Base-by-base conservation (phyloP, 352 stramenopile genomes). In the Phytopythium montanum region DNA sequence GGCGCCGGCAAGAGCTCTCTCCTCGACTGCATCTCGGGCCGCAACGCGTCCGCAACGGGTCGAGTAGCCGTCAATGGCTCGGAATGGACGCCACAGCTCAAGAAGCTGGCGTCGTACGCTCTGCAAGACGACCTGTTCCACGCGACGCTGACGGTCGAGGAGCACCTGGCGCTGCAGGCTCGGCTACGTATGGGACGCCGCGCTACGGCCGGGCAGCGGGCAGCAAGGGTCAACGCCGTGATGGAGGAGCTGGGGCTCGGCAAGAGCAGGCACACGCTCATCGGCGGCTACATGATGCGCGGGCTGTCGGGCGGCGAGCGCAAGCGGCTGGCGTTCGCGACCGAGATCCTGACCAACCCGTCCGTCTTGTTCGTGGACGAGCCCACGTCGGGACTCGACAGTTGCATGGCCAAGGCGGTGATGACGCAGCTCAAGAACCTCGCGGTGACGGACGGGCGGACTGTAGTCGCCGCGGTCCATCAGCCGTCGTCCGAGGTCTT, bases 61-160 rank as follows among this genome's bases (percentile, higher is more conserved):
- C 60, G 19, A 1, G 83, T 87, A 21, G 62, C 60, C 12, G 72
- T 97, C 36, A 87, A 81, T 49, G 90, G 92, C 16, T 36, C 61
- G 41, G 44, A 58, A 64, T 82, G 69, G 64, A 69, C 39, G 26
- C 65, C 65, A n/a, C 55, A 33, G 10, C 21, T 61, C 7, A 58
- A 56, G 49, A 60, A 42, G 29, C 33, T 66, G 16, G 58, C 65
- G 57, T 65, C 73, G 1, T 96, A 95, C 44, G 79, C 91, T 16
- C 87, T 88, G 69, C 88, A 96, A 60, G 88, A 97, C 63, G 91
- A 97, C 73, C 62, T 97, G 16, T 77, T 97, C 38, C 66, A 95
- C 48, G 66, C 64, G n/a, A 94, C 92, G 63, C 63, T 97, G 16
- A 97, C 91, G 12, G 88, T 96, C 6, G 65, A 77, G 44, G 88